phyloP scores from a whole-genome alignment of 768 basidiomycete genomes.

The Lentinula raphanica region DNA sequence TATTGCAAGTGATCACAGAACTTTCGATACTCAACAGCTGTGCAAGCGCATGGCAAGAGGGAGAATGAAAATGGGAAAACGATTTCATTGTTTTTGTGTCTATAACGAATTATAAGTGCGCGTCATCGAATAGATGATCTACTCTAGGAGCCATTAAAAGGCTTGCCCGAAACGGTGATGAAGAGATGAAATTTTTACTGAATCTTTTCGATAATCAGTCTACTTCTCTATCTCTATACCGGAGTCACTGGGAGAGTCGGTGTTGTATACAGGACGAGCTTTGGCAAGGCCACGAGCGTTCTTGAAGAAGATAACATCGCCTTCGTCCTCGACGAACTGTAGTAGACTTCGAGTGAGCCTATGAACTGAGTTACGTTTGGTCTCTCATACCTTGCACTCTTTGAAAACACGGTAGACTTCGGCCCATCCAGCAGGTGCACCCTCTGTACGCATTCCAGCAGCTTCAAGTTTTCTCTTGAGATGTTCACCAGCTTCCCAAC shows the following conservation, averaged over 20 bases:
- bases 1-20: conserved; percentile 45
- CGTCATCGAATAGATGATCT: not conserved
- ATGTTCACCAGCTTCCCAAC: conserved; percentile 88
- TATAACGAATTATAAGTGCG: not conserved
- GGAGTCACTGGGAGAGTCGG: conserved; percentile 50
- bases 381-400: conserved; percentile 60
- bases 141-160: not conserved
- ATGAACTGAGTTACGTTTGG: not conserved
- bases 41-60: conserved; percentile 32
- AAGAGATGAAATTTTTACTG: not conserved
- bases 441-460: conserved; percentile 59
- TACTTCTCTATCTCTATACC: conserved; percentile 50
- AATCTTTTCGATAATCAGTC: not conserved
- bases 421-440: conserved; percentile 72
- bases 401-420: conserved; percentile 74
- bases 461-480: conserved; percentile 72
- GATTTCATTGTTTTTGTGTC: not conserved
- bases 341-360: conserved; percentile 2
- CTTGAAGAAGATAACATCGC: conserved; percentile 88
- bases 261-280: conserved; percentile 59
- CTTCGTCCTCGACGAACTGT: conserved; percentile 91
- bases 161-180: not conserved
- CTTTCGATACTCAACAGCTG: conserved; percentile 51
- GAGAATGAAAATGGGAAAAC: not conserved
- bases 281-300: conserved; percentile 76